Conservation (phyloP, 192 early-diverging fungal genomes). For the Cladochytrium replicatum region DNA sequence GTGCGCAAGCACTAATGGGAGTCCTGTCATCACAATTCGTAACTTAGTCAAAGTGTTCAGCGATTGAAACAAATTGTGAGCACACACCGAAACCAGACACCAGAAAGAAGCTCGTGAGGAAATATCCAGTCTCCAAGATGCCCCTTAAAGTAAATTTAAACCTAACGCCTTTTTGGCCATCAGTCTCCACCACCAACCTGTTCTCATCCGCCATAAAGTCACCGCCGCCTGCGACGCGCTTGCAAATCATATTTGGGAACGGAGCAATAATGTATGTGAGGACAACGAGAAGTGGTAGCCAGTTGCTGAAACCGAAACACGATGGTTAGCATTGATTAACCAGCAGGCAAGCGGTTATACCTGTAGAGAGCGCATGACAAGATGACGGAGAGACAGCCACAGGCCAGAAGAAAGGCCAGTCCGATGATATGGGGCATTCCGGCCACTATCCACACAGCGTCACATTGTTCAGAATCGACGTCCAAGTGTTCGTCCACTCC, state of each 20-base stretch:
- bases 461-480: no score
- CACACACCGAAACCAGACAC: conserved; percentile 78
- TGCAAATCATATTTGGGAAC: conserved; percentile 79
- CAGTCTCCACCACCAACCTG: conserved; percentile 56
- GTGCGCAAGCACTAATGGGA: conserved; percentile 77
- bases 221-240: conserved; percentile 49
- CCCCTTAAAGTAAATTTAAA: conserved; percentile 19
- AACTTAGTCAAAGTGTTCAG: conserved; percentile 4
- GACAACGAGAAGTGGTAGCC: conserved; percentile 91
- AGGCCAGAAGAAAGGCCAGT: conserved; percentile 83
- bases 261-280: conserved; percentile 88
- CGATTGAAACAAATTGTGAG: conserved; percentile 4
- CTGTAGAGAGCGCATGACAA: conserved; percentile 88
- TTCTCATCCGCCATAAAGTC: conserved; percentile 33
- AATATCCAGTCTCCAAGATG: conserved; percentile 50
- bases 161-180: conserved; percentile 17
- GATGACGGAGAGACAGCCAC: conserved; percentile 86
- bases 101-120: conserved; percentile 84
- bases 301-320: conserved; percentile 53
- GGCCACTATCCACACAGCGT: conserved; percentile 9
- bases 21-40: conserved; percentile 24
- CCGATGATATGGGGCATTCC: conserved; percentile 59
- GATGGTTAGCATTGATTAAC: neutral
- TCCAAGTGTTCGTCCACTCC: no score
- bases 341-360: conserved; percentile 30